Percentiles rank a stretch among this genome's conserved stretches.
phyloP scores from a whole-genome alignment of 2,329 filamentous ascomycete genomes.

The Amauroascus verrucosus region DNA sequence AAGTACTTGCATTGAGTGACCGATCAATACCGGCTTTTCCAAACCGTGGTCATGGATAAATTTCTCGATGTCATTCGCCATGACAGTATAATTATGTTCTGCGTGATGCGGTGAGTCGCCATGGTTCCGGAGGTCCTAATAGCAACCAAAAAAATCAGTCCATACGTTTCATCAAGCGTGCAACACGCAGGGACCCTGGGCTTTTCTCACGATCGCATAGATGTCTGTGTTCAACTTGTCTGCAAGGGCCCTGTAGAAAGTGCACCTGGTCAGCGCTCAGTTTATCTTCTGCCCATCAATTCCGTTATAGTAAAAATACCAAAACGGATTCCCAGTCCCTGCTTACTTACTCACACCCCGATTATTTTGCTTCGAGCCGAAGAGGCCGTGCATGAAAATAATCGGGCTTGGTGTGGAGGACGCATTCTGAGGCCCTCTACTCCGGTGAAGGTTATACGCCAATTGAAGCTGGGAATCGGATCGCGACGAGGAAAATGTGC shows the following conservation, averaged over 20 bases:
- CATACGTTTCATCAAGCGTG: not conserved
- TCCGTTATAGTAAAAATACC: not conserved
- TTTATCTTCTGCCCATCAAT: not conserved
- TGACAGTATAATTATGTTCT: constrained; percentile 62
- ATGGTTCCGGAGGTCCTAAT: constrained; percentile 77
- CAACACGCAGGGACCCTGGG: constrained; percentile 12
- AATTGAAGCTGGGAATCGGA: not conserved
- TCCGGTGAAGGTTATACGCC: constrained; percentile 3
- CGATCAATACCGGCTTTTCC: constrained; percentile 58
- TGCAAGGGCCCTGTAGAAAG: constrained; percentile 53
- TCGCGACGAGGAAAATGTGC: constrained; percentile 1
- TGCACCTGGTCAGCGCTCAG: not conserved
- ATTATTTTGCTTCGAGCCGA: constrained; percentile 86
- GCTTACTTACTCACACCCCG: constrained; percentile 80
- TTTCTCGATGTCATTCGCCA: constrained; percentile 69
- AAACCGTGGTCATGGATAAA: constrained; percentile 62
- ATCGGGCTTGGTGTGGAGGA: constrained; percentile 42
- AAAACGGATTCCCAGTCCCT: not conserved
- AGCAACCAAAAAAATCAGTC: not conserved
- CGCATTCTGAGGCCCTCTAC: not conserved
- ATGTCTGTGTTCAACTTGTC: constrained; percentile 64
- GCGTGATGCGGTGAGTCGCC: constrained; percentile 70
- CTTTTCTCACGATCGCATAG: constrained; percentile 57
- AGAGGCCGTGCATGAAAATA: constrained; percentile 79
- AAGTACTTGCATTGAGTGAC: constrained; percentile 68